phyloP scores from a whole-genome alignment of 2,329 filamentous ascomycete genomes.

The Orbilia oligospora region DNA sequence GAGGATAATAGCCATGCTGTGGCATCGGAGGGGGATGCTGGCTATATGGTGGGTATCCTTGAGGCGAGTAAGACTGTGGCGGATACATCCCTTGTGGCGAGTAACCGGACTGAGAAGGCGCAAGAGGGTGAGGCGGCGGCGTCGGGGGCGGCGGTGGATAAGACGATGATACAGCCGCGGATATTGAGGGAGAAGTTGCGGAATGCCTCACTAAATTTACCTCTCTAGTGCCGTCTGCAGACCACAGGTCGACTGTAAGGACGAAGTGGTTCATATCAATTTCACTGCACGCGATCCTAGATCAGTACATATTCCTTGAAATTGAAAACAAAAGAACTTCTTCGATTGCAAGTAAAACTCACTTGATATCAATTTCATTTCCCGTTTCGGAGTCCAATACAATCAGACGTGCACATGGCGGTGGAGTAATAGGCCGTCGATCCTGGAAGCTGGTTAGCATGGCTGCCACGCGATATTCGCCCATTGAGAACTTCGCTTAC shows the following conservation, averaged over 20 bases:
- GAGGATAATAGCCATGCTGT: constrained; percentile 60
- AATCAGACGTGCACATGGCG: constrained; percentile 88
- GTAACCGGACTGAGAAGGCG: constrained; percentile 59
- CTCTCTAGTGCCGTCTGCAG: constrained; percentile 73
- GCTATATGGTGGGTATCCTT: constrained; percentile 60
- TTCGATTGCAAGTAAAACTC: constrained; percentile 65
- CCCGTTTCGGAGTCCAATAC: constrained; percentile 81
- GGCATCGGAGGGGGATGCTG: constrained; percentile 62
- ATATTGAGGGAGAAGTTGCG: constrained; percentile 80
- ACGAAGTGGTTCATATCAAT: constrained; percentile 79
- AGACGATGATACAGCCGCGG: constrained; percentile 82
- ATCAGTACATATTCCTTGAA: neutral
- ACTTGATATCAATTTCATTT: constrained; percentile 88
- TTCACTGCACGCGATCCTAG: constrained; percentile 70
- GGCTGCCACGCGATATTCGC: constrained; percentile 25
- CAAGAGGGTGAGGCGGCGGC: constrained; percentile 63
- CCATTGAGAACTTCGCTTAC: constrained; percentile 69
- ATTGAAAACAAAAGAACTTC: neutral
- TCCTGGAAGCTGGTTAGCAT: constrained; percentile 73
- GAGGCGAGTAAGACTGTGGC: constrained; percentile 62
- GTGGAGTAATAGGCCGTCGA: constrained; percentile 93
- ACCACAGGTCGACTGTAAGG: constrained; percentile 79
- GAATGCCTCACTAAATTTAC: constrained; percentile 79
- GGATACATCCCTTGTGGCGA: constrained; percentile 63
- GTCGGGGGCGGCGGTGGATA: constrained; percentile 73